Evolutionary conservation across 2,329 filamentous ascomycete genomes (phyloP), one percentile per base, ranked within the genome.

Genomic region (Fusarium sp.): DNA sequence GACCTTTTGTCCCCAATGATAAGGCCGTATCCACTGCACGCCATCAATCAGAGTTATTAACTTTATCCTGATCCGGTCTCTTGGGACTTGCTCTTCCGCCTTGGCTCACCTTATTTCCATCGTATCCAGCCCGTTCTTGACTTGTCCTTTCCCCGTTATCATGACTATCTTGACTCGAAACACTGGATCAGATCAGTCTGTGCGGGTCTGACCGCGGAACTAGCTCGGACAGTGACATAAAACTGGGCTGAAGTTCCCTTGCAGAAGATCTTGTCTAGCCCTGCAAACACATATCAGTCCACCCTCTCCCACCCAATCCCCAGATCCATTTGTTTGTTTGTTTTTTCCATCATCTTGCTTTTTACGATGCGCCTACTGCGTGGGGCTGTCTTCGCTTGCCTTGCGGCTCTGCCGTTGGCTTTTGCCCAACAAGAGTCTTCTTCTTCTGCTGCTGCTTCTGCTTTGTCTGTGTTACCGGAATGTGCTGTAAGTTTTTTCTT

Each of bases 401-500:
- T 72, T 16, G 33, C 50, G 57, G 54, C 54, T 47, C 39, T 73
- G 24, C 58, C 60, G n/a, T n/a, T 41, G 18, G 65, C 35, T 55
- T 28, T 58, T 48, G 55, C 68, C 28, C 47, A 57, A 24, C 53
- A 59, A 14, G n/a, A 51, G 31, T 51, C 48, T 26, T 51, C 48
- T 15, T 30, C 41, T n/a, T 26, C 56, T 22, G 11, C 54, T 10
- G 41, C 68, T 38, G 51, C 51, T 14, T 45, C 69, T 39, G 51
- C 51, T 28, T 35, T 79, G 22, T 56, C 71, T 6, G 35, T 56
- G n/a, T 64, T 81, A 51, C 81, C 80, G 1, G n/a, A 68, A 12
- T 82, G 80, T 73, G 80, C 80, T 42, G 80, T 82, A 71, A 48
- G 80, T 74, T 14, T 6, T 13, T 12, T 9, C 11, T n/a, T 13